Base-by-base conservation (phyloP, 345 rosid species). In the Hypericum androsaemum region DNA sequence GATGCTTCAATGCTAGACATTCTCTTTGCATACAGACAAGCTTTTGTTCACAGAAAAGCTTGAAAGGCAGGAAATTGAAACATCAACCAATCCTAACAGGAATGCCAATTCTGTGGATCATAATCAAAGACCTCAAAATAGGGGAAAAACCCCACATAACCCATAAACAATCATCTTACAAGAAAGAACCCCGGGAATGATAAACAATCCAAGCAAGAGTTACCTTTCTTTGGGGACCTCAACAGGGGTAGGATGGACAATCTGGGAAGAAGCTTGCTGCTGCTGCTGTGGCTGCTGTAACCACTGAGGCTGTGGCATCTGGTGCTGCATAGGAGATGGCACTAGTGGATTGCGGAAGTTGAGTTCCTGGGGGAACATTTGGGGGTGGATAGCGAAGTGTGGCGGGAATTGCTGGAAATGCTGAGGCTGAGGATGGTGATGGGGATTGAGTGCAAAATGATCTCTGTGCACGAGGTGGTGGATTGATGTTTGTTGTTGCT, bases 151-250 rank as follows among this genome's bases (percentile, higher is more conserved):
- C 4, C 2, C 32, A 22, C 2, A 22, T 22, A 22, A 22, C 13
- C 46, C 52, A 36, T 22, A 12, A 12, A 35, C 7, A 42, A 8
- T 22, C 37, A 32, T 40, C 50, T 45, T 7, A 12, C 0, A 5
- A 11, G 3, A 12, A 5, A 17, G 1, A 49, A 22, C 11, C 38
- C 3, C 41, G 57, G 10, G 6, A 45, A 7, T n/a, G 8, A 12
- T 14, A 37, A 15, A 54, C 37, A 9, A 38, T 3, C 46, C 52
- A 42, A 13, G 6, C 10, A 53, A 7, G 10, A 6, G 40, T 41
- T 40, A 86, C 97, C 90, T 83, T 69, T 83, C 97, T 76, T 80
- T 83, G 0, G 89, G 63, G 12, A 60, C 50, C 42, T 74, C 77
- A 7, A 60, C 17, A 9, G 74, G 50, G 13, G 52, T 67, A 49